Base-by-base conservation (phyloP, 352 stramenopile genomes). In the Globisporangium spinosum region DNA sequence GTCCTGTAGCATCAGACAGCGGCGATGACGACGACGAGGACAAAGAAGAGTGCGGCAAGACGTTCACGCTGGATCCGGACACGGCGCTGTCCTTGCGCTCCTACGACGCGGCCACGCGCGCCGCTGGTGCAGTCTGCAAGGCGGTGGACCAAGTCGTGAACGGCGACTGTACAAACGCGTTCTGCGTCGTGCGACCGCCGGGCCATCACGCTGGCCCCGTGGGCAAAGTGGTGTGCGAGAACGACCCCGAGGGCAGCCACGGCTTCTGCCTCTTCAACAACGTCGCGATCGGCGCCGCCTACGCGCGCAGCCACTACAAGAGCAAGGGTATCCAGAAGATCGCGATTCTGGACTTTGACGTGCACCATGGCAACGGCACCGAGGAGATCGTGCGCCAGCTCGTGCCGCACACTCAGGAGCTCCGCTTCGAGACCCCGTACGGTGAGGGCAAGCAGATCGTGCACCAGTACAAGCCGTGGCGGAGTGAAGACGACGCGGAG, bases 251-350 rank as follows among this genome's bases (percentile, higher is more conserved):
- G 35, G 83, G 85, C 27, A 91, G 79, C 45, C 74, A 91, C 76
- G 97, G 97, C 25, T 99, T 99, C 73, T 99, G 97, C 75, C 80
- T 99, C 1, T 86, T 99, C 34, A 99, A 99, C 81, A 99, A 99
- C 76, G 96, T 99, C 51, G 97, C 96, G 17, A 97, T 99, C 66
- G 97, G 90, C 45, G 97, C 96, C 29, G 94, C 96, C 0, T 99
- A 99, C 77, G 97, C 97, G 34, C 85, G 94, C 49, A 91, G 81
- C 38, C 90, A 98, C 75, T 96, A 98, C 67, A 91, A 96, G 62
- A 87, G 92, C 65, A 77, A 89, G 58, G 92, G 92, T 2, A 95
- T 99, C 56, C 75, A 97, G 62, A 93, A 92, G 62, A 85, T 99
- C 54, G 97, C 96, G 3, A 98, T 99, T 69, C 74, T 99, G 51